A percentile compares a stretch with the other conserved stretches of the same genome.
These are phyloP conservation scores for Pythium biforme DNA, from an alignment of 352 stramenopile genomes.

Conservation along the genomic window DNA sequence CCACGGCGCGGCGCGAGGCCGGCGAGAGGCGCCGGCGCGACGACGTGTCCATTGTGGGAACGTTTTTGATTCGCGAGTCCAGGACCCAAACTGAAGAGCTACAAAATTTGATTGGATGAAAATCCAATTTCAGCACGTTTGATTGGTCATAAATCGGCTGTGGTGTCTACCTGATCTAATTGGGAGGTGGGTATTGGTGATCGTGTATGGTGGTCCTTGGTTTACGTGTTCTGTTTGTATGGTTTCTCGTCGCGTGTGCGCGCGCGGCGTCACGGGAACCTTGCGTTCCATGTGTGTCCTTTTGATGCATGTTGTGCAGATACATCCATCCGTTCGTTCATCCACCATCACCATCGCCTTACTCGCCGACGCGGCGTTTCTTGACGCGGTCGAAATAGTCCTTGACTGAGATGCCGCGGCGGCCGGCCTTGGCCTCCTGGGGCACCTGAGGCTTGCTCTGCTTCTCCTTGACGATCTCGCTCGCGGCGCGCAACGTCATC, in stretches of 20 bases:
- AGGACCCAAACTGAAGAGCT: slow-evolving; percentile 8
- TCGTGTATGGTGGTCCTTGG: slow-evolving; percentile 5
- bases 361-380: slow-evolving; percentile 50
- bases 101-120: slow-evolving; percentile 18
- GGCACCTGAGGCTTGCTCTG: slow-evolving; percentile 63
- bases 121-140: neutral
- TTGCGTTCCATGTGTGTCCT: neutral
- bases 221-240: neutral
- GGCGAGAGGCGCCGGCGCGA: slow-evolving; percentile 11
- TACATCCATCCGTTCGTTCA: neutral
- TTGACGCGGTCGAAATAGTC: slow-evolving; percentile 88
- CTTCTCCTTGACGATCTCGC: slow-evolving; percentile 79
- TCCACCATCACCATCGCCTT: slow-evolving; percentile 6
- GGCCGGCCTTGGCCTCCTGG: slow-evolving; percentile 61
- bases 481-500: slow-evolving; percentile 77
- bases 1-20: neutral
- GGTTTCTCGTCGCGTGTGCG: neutral
- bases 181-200: neutral
- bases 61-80: neutral
- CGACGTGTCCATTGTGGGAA: slow-evolving; percentile 9
- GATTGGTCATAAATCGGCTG: slow-evolving; percentile 8
- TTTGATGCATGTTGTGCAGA: neutral
- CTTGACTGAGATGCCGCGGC: slow-evolving; percentile 81
- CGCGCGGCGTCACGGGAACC: neutral
- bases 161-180: neutral